Conservation (phyloP, 176 grass and related monocot genomes). For the Paspalum vaginatum region DNA sequence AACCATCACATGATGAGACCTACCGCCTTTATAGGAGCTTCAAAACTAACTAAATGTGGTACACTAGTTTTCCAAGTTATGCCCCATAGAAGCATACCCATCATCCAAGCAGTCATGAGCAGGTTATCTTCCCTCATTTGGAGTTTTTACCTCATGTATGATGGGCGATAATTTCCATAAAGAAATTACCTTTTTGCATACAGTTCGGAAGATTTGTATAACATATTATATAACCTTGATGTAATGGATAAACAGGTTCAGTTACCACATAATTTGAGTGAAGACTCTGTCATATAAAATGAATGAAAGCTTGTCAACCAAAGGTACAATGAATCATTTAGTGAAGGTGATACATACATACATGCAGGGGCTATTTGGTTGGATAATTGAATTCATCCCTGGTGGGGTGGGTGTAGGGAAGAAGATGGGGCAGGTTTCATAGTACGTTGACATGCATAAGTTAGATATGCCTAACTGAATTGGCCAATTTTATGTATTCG, state of each 20-base stretch:
- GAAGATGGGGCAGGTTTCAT: constrained; percentile 29
- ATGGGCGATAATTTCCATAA: background rate
- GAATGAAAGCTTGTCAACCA: constrained; percentile 7
- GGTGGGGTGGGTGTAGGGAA: constrained; percentile 7
- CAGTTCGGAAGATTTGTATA: background rate
- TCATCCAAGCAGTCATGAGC: background rate
- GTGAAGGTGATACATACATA: constrained; percentile 28
- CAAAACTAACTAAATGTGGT: background rate
- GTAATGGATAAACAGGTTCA: constrained; percentile 8
- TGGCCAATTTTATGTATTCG: constrained; percentile 38
- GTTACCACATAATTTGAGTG: constrained; percentile 14
- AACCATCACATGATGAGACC: constrained; percentile 29
- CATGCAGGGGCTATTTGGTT: constrained; percentile 27
- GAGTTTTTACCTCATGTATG: constrained; percentile 17
- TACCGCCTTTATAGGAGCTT: constrained; percentile 14
- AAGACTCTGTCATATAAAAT: background rate
- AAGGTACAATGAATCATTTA: constrained; percentile 30
- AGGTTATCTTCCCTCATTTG: background rate
- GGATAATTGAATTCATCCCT: constrained; percentile 28
- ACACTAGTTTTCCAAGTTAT: constrained; percentile 7
- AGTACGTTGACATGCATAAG: constrained; percentile 29
- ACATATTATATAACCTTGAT: too few relatives aligned
- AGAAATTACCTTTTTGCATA: background rate
- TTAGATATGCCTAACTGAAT: constrained; percentile 17
- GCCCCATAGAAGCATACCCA: background rate